These are phyloP conservation scores for Papiliotrema fonsecae DNA, from an alignment of 1,284 basidiomycete species.

Conservation along the genomic window DNA sequence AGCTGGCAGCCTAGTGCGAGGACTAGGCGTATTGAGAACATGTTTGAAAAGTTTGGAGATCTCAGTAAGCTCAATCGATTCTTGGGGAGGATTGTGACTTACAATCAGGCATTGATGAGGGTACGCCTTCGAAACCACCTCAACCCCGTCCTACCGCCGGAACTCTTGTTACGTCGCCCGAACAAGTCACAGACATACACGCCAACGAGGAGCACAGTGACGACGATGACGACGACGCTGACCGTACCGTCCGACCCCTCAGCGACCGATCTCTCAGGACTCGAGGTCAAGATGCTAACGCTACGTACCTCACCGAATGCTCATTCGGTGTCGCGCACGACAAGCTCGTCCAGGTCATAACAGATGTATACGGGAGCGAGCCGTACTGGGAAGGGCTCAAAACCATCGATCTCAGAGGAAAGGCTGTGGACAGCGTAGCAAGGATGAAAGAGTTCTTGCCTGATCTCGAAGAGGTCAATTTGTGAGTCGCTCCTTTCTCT, in stretches of 20 bases:
- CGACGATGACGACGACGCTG: neutral
- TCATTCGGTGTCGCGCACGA: constrained; percentile 92
- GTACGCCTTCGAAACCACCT: constrained; percentile 60
- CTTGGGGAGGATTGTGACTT: neutral
- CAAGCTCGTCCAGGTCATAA: constrained; percentile 83
- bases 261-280: constrained; percentile 3
- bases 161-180: constrained; percentile 2
- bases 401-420: constrained; percentile 70
- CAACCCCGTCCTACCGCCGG: neutral
- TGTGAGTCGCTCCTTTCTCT: constrained; percentile 57
- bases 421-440: constrained; percentile 81
- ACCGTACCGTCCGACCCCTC: constrained; percentile 19
- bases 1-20: constrained; percentile 59
- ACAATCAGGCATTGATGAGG: constrained; percentile 47
- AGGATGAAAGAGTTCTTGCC: constrained; percentile 92
- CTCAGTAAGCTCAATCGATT: constrained; percentile 52
- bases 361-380: constrained; percentile 91
- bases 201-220: too few relatives aligned
- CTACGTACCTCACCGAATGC: constrained; percentile 84
- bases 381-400: constrained; percentile 85
- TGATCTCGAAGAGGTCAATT: constrained; percentile 66
- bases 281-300: constrained; percentile 44
- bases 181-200: too few relatives aligned
- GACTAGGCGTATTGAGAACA: constrained; percentile 70
- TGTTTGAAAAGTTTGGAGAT: constrained; percentile 66